A percentile compares a stretch with the other conserved stretches of the same genome.
phyloP scores from a whole-genome alignment of 2,329 filamentous ascomycete species.

The Arthrinium puccinioides region DNA sequence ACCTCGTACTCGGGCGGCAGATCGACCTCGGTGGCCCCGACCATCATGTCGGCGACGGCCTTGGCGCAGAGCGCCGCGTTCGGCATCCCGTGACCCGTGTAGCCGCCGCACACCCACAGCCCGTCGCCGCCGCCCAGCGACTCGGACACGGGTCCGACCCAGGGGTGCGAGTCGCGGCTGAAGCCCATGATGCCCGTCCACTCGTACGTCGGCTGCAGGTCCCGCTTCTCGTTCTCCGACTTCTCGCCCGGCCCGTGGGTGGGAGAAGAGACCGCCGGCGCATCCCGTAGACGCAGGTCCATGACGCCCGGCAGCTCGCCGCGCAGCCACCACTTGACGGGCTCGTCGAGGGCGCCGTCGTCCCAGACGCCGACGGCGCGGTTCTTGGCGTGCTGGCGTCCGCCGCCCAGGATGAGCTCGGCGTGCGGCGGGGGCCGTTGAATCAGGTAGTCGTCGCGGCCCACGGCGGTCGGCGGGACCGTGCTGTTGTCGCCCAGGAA shows the following conservation, averaged over 20 bases:
- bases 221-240: conserved; percentile 21
- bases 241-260: conserved; percentile 3
- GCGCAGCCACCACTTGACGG: conserved; percentile 49
- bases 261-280: background rate
- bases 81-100: conserved; percentile 73
- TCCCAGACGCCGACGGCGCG: conserved; percentile 50
- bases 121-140: conserved; percentile 43
- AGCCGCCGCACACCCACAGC: conserved; percentile 58
- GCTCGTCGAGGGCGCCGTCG: conserved; percentile 49
- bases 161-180: conserved; percentile 59
- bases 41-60: conserved; percentile 54
- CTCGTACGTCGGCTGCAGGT: conserved; percentile 48
- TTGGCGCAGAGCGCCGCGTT: conserved; percentile 61
- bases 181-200: conserved; percentile 83
- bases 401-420: conserved; percentile 66
- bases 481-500: conserved; percentile 40
- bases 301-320: conserved; percentile 32
- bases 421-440: conserved; percentile 54
- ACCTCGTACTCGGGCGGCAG: conserved; percentile 36
- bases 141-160: conserved; percentile 61
- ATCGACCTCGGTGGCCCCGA: conserved; percentile 28
- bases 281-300: conserved; percentile 25
- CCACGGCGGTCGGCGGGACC: conserved; percentile 9
- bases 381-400: conserved; percentile 47
- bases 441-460: conserved; percentile 65